Evolutionary conservation across 257 asterid genomes (phyloP).

Genomic region (Schizonepeta tenuifolia): DNA sequence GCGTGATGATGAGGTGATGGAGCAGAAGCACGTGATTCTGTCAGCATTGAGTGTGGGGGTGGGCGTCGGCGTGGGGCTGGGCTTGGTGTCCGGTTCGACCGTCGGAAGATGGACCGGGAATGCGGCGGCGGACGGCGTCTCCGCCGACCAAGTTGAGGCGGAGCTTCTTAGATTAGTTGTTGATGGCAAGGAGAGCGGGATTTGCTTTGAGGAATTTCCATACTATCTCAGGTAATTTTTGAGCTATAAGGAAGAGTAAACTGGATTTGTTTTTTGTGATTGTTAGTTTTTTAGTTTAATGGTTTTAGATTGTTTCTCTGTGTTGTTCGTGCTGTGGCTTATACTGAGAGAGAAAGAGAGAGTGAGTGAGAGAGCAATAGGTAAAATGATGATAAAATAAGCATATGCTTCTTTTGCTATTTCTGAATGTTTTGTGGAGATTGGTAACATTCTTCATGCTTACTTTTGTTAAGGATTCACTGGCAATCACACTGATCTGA

Average conservation of each 20-base stretch:
- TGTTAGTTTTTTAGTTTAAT: not conserved
- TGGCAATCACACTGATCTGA: slow-evolving; percentile 6
- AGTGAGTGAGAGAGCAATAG: not conserved
- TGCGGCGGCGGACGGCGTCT: slow-evolving; percentile 51
- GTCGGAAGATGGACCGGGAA: slow-evolving; percentile 62
- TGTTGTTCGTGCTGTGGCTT: not conserved
- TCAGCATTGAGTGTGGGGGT: slow-evolving; percentile 94
- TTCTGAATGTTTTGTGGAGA: slow-evolving; percentile 18
- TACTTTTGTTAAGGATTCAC: slow-evolving; percentile 25
- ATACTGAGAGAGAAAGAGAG: not conserved
- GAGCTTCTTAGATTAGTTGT: slow-evolving; percentile 67
- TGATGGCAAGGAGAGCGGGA: slow-evolving; percentile 60
- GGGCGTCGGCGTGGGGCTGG: slow-evolving; percentile 87
- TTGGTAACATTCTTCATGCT: slow-evolving; percentile 25
- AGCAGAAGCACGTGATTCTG: slow-evolving; percentile 71
- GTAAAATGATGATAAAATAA: slow-evolving; percentile 1
- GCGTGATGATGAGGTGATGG: slow-evolving; percentile 55
- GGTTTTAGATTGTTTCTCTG: not conserved
- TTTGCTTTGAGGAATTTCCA: slow-evolving; percentile 75
- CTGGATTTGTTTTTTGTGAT: not conserved
- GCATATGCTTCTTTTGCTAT: not conserved
- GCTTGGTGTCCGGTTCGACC: slow-evolving; percentile 73
- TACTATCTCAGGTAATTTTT: slow-evolving; percentile 75
- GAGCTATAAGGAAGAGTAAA: not conserved
- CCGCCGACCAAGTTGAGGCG: slow-evolving; percentile 59